Evolutionary conservation across 83 land plant genomes (phyloP), one percentile per base, ranked within the genome.

Genomic region (Thuja plicata): DNA sequence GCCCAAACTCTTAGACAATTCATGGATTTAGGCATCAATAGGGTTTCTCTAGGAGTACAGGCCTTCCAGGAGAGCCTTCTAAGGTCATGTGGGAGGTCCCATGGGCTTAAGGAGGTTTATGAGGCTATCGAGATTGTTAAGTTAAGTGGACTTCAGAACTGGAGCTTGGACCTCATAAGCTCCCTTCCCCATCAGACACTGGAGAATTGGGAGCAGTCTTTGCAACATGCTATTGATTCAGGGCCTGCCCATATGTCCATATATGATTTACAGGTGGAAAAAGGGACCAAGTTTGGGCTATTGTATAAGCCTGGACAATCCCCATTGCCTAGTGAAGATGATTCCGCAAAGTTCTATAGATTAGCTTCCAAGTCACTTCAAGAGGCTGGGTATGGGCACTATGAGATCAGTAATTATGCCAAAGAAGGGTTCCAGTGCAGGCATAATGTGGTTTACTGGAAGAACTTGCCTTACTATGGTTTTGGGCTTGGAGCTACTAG

Each of bases 401-500:
- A 98, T 88, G 99, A 98, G 89, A 94, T 98, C 34, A 98, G 99
- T 86, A 98, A 98, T 87, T 97, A 98, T 88, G 93, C 96, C 46
- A 95, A 94, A 90, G 70, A 62, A 38, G 97, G 97, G 5, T 94
- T 60, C 84, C 92, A 94, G 86, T 98, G 99, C 92, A 93, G 89
- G 92, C 99, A 98, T 92, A 97, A 97, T 90, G 89, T 91, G 24
- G 93, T 94, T 0, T 98, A 98, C 92, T 98, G 99, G 99, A 73
- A 94, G 80, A 96, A 94, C 92, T 88, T 84, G 83, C 91, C 97
- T 21, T 97, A 97, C 85, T 97, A 96, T 85, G 99, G 92, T 0
- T 97, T 97, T 92, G 99, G 99, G 13, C 92, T 98, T 40, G 99
- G 99, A 0, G 91, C 99, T n/a, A 97, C 99, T 11, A 98, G 99